Base-by-base conservation (phyloP, 2,329 filamentous ascomycete genomes). In the Neonectria sp. region DNA sequence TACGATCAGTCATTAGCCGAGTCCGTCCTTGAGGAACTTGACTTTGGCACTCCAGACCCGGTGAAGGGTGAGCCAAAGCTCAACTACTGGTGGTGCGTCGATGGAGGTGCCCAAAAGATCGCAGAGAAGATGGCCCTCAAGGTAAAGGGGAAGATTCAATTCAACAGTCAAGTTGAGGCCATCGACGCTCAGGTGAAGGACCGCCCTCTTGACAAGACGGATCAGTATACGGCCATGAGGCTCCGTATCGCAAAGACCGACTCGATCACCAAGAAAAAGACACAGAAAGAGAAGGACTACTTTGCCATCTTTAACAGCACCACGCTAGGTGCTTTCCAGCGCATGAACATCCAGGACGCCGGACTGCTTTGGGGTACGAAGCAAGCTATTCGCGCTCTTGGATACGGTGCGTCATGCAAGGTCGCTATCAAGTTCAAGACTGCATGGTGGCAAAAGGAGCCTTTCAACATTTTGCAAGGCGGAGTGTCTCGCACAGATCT, bases 341-440 rank as follows among this genome's bases (percentile, higher is more conserved):
- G 72, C 0, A 75, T 75, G 69, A 57, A 75, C 1, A 56, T 73
- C 1, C 72, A 70, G 1, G 73, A 78, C 5, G 69, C 78, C 2
- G 68, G 71, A 1, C 71, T 80, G 0, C 67, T 66, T 2, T 79
- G 76, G 67, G 74, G 71, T 1, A 73, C 75, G 1, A 78, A 79
- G 40, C 71, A 71, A 2, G 78, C 78, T 0, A 79, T 80, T 4
- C 71, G 78, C 7, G 70, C 72, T 5, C 65, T 80, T 13, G 75
- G 75, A 4, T 79, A 79, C 9, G 77, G 78, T 3, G 73, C 75
- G 0, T 73, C 77, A 0, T 68, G 68, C 2, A 80, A 80, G 51
- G 75, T 80, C 2, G 78, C 65, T 0, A 71, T 79, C 25, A 80
- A 79, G 43, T 84, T 83, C 60, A 74, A 77, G 55, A 70, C 71